Base-by-base conservation (phyloP, 2,329 filamentous ascomycete species). In the Juglanconis sp. region DNA sequence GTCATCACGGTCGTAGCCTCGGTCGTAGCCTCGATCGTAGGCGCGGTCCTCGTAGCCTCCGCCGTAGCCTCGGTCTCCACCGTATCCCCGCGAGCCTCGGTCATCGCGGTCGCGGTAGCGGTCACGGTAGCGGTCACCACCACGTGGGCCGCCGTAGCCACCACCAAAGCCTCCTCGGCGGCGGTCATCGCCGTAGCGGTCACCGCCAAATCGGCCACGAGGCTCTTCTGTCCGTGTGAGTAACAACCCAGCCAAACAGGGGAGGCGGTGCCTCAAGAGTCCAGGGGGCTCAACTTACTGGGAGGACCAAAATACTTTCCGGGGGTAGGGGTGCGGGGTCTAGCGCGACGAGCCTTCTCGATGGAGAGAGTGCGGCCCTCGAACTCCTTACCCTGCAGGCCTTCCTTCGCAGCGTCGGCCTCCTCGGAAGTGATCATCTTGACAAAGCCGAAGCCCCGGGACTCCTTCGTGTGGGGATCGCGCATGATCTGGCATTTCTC, bases 401-500 rank as follows among this genome's bases (percentile, higher is more conserved):
- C 94, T 71, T 98, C 95, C 81, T 95, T 96, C 68, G 95, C 95
- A 68, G 95, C 93, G 76, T 99, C 95, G 65, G 95, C 95, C 77
- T 96, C 91, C 59, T 98, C 94, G 53, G 91, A 86, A 61, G 92
- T 96, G 63, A 92, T 87, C 94, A 99, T 98, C 82, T 99, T 98
- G 74, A 99, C 95, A 80, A 99, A 99, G 59, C 95, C 95, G 68
- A 99, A 99, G 67, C 95, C 95, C 77, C 95, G 95, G 68, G 94
- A 98, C 78, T 99, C 95, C 79, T 96, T 96, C 71, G 91, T 96
- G 77, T 99, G 95, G 64, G 95, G 95, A 73, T 99, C 95, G 72
- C 94, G 87, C 95, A 99, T 99, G 80, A 99, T 99, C 76, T 97
- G 96, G 81, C 94, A 98, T 79, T 96, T 98, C 80, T 98, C 94